Base-by-base conservation (phyloP, 352 stramenopile genomes). In the Elongisporangium anandrum region DNA sequence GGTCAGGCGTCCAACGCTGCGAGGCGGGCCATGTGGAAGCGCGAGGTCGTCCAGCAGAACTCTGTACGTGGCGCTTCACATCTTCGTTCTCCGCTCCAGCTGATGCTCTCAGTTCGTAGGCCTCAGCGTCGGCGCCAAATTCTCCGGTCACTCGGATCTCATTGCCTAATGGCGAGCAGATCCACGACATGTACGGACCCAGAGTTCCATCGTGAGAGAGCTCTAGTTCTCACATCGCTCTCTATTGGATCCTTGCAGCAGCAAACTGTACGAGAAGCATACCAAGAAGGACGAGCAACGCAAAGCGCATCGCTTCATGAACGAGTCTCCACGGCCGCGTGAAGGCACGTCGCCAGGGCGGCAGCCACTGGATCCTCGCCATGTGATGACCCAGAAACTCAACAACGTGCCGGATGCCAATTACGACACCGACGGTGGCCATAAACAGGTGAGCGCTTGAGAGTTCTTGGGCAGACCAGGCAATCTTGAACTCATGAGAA, bases 1-100 rank as follows among this genome's bases (percentile, higher is more conserved):
- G 1, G 8, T 52, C 48, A 89, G 79, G 79, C 79, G 17, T 81
- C 70, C 5, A 79, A 65, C 47, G 77, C 73, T 17, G 79, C 79
- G 2, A 67, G 76, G 7, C 75, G 79, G 52, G 77, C 71, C 12
- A 89, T 89, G 79, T 89, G 79, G 79, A 89, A 87, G 64, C 73
- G 79, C 13, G 69, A 87, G 53, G 56, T 84, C 50, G 64, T 73
- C 0, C 72, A 73, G 12, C 59, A 75, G 48, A 70, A 39, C 12
- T 17, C 17, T 52, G 49, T 55, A 45, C 17, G 52, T 21, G 55
- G 34, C 53, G 59, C 61, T 19, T 3, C 41, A 52, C 21, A 29
- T 19, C 22, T 19, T 16, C 4, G 34, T 50, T 4, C 29, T 41
- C 2, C 29, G 29, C 5, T 15, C 13, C 9, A 41, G 29, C 29